Evolutionary conservation across 164 flowering plant species (phyloP).

Genomic region (Sedum album): DNA sequence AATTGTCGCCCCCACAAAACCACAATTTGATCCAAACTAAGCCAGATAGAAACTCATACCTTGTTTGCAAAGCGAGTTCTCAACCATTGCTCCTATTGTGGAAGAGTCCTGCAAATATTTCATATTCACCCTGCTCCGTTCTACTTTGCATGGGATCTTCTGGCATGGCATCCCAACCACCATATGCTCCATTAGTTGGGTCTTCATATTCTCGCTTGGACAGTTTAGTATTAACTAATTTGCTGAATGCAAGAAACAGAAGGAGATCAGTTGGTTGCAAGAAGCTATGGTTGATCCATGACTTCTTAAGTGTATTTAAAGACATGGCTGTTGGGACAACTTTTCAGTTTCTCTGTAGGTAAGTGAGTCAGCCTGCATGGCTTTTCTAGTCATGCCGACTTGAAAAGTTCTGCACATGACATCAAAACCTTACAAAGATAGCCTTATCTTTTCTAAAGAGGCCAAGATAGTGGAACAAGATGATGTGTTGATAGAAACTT

Average conservation of each 20-base stretch:
- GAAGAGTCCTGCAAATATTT: background rate
- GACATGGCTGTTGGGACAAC: background rate
- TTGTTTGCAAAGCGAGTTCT: slow-evolving; percentile 3
- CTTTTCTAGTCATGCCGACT: slow-evolving; percentile 1
- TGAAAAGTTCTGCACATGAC: background rate
- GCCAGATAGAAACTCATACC: background rate
- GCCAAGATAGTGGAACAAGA: background rate
- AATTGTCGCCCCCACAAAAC: background rate
- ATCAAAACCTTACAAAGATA: background rate
- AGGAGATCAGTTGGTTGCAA: background rate
- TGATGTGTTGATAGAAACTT: background rate
- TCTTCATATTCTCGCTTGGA: no score
- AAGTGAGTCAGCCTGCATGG: background rate
- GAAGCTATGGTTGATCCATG: slow-evolving; percentile 2
- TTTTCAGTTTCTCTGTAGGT: background rate
- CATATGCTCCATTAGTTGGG: background rate
- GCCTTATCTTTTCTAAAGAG: background rate
- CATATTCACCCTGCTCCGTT: background rate
- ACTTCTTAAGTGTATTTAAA: background rate
- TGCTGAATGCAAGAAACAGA: background rate
- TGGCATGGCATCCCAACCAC: background rate
- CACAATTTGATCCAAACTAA: background rate
- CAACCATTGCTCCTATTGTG: background rate
- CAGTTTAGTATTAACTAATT: no score
- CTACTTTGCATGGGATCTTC: background rate